These are phyloP conservation scores for Trametes cinnabarina DNA, from an alignment of 768 basidiomycete genomes.

Conservation along the genomic window DNA sequence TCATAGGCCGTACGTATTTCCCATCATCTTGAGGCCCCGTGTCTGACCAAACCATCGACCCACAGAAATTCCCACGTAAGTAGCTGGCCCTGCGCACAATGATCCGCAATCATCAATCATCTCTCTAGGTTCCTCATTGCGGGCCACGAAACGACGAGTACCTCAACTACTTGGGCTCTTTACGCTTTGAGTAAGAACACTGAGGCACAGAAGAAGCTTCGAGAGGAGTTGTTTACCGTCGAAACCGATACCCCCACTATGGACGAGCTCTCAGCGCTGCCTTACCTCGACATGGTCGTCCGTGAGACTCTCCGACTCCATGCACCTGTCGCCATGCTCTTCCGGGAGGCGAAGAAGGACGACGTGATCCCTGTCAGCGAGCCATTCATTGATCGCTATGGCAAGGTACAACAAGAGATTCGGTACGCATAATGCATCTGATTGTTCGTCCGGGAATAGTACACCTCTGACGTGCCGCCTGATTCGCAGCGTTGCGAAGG, in stretches of 20 bases:
- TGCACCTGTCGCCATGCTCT: constrained; percentile 47
- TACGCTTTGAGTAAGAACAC: constrained; percentile 38
- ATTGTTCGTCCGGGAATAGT: no score
- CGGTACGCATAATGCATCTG: constrained; percentile 24
- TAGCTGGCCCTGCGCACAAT: neutral
- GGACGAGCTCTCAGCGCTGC: constrained; percentile 64
- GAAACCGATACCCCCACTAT: constrained; percentile 52
- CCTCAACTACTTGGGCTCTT: constrained; percentile 36
- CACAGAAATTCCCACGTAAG: constrained; percentile 27
- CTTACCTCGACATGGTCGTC: constrained; percentile 68
- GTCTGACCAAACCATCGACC: no score
- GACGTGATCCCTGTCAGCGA: constrained; percentile 52
- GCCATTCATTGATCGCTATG: constrained; percentile 27
- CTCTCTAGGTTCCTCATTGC: constrained; percentile 30
- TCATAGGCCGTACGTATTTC: constrained; percentile 47
- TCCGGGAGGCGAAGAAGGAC: constrained; percentile 43
- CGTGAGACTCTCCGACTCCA: constrained; percentile 60
- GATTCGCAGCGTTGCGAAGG: constrained; percentile 24
- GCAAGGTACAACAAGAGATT: constrained; percentile 18
- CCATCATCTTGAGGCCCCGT: no score
- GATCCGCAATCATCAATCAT: neutral
- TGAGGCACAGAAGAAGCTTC: constrained; percentile 37
- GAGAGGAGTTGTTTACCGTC: constrained; percentile 41
- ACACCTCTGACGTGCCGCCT: neutral
- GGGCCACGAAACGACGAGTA: constrained; percentile 43